Percentiles rank a stretch among this genome's conserved stretches.
These are phyloP conservation scores for Fragilaria crotonensis DNA, from an alignment of 108 stramenopile genomes.

Conservation along the genomic window DNA sequence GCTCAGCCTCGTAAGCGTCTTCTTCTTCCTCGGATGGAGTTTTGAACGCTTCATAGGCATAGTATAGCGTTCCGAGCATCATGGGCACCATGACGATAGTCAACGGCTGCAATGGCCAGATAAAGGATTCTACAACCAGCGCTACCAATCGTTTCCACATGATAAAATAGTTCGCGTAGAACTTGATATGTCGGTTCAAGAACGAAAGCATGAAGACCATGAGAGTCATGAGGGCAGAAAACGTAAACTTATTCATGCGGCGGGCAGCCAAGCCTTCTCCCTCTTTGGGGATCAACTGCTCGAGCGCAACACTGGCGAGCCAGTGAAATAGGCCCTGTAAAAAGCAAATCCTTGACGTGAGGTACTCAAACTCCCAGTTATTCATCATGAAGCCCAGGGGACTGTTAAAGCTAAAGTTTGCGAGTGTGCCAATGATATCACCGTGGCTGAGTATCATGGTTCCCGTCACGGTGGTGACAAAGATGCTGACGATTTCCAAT, in stretches of 20 bases:
- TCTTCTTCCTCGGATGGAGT: background rate
- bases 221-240: constrained; percentile 17
- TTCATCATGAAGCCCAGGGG: constrained; percentile 8
- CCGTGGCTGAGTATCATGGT: constrained; percentile 32
- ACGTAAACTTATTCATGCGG: constrained; percentile 37
- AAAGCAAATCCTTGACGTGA: constrained; percentile 38
- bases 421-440: constrained; percentile 1
- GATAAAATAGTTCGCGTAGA: constrained; percentile 31
- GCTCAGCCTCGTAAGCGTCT: background rate
- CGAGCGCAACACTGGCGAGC: constrained; percentile 33
- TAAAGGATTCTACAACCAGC: constrained; percentile 9
- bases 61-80: background rate
- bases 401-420: constrained; percentile 14
- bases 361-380: constrained; percentile 27
- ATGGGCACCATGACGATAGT: background rate
- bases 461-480: constrained; percentile 46
- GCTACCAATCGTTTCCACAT: constrained; percentile 24
- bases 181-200: constrained; percentile 37
- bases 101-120: constrained; percentile 7
- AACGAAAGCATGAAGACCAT: constrained; percentile 36
- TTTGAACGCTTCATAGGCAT: background rate
- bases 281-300: constrained; percentile 22
- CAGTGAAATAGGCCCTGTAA: constrained; percentile 48
- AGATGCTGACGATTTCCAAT: constrained; percentile 35
- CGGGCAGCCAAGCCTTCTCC: constrained; percentile 18